Base-by-base conservation (phyloP, 495 filamentous ascomycete genomes). In the Penicillium salamii region DNA sequence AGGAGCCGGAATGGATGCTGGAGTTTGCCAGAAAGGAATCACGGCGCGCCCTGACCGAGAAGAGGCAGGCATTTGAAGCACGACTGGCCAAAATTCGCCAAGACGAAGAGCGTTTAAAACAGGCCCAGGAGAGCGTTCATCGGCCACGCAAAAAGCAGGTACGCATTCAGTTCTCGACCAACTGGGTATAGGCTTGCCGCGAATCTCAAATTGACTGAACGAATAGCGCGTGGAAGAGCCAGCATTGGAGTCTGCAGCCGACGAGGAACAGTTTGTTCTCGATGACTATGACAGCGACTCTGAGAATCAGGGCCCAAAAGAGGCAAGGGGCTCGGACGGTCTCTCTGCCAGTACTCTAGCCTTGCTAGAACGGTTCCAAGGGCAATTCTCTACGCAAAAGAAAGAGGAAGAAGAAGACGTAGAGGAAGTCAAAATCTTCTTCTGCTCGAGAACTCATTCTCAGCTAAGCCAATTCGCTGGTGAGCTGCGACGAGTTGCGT, bases 361-460 rank as follows among this genome's bases (percentile, higher is more conserved):
- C 9, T 42, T 77, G 18, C 50, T 77, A 19, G 67, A 72, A 33
- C 62, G 57, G 6, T 70, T 74, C 41, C 63, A 67, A 40, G 68
- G 67, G 2, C 56, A 68, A 26, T 49, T 57, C n/a, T 60, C 67
- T 3, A 49, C 53, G 1, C 40, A 70, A 46, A 74, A 78, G 5
- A 72, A 78, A 26, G 67, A 74, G 6, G 71, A 76, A 35, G 75
- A 77, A 12, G 63, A 70, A 9, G 81, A 84, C 11, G 46, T 3
- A 44, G 77, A 78, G 19, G 76, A 83, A 38, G 73, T 85, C 15
- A 91, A 90, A 77, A 88, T 98, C 20, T 96, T 88, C 65, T 97
- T 88, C 65, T 96, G 91, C 49, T 97, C 93, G 12, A 78, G 93
- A 57, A 98, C 93, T 2, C 93, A 98, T 59, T 97, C 93, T 0